Percentiles rank a stretch among this genome's conserved stretches.
These are phyloP conservation scores for Stromatinia cepivora DNA, from an alignment of 2,329 filamentous ascomycete species.

Conservation along the genomic window DNA sequence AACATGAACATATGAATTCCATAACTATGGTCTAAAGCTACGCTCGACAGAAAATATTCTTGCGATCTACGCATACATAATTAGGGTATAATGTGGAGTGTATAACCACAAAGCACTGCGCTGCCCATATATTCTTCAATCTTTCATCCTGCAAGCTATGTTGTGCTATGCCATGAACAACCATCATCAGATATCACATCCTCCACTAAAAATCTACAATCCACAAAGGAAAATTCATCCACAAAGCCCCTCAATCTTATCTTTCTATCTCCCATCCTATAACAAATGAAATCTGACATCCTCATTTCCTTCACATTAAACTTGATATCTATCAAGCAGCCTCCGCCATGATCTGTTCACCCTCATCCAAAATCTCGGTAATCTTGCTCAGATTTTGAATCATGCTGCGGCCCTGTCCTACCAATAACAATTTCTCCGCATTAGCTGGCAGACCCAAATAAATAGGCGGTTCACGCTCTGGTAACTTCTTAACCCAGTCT, in stretches of 20 bases:
- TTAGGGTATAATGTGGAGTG: neutral
- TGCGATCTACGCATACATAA: neutral
- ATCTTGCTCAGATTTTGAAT: conserved; percentile 82
- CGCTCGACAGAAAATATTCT: neutral
- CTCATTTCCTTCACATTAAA: neutral
- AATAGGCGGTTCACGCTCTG: conserved; percentile 93
- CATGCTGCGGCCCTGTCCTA: conserved; percentile 83
- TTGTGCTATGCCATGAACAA: neutral
- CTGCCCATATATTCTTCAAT: neutral
- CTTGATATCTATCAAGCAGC: conserved; percentile 33
- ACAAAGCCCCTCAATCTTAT: neutral
- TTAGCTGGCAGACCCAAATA: conserved; percentile 93
- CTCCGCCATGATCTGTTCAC: conserved; percentile 84
- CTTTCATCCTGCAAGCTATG: neutral
- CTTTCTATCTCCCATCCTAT: neutral
- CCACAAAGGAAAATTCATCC: conserved; percentile 1
- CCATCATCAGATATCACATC: neutral
- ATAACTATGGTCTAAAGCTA: neutral
- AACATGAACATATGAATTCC: neutral
- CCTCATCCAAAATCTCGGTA: conserved; percentile 86
- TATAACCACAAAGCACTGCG: neutral
- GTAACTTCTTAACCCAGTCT: conserved; percentile 86
- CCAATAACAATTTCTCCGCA: conserved; percentile 90
- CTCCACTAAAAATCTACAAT: neutral
- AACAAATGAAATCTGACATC: conserved; percentile 7